These are phyloP conservation scores for Penicillium polonicum DNA, from an alignment of 2,329 filamentous ascomycete genomes.

Conservation along the genomic window DNA sequence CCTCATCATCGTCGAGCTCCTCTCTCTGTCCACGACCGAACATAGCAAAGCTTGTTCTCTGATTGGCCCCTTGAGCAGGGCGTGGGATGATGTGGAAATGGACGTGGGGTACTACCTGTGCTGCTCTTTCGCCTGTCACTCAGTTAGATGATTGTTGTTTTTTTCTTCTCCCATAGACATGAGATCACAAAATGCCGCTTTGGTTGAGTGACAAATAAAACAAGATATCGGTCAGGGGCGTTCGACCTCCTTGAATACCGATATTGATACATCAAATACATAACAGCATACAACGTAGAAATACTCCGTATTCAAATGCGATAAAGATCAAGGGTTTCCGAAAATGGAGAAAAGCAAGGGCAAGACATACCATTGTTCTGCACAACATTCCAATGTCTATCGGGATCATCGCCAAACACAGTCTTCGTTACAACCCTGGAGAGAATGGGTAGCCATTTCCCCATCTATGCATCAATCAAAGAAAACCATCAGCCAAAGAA, in stretches of 20 bases:
- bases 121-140: slow-evolving; percentile 67
- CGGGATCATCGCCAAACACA: slow-evolving; percentile 52
- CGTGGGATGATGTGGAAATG: slow-evolving; percentile 94
- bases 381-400: slow-evolving; percentile 85
- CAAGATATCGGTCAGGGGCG: neutral
- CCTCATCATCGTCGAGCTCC: slow-evolving; percentile 50
- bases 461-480: slow-evolving; percentile 33
- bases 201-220: neutral
- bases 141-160: neutral
- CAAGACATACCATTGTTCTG: slow-evolving; percentile 74
- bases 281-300: neutral
- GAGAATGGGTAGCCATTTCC: slow-evolving; percentile 48
- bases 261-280: neutral
- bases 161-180: neutral
- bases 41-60: slow-evolving; percentile 42
- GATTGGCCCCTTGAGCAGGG: slow-evolving; percentile 48
- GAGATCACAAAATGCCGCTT: neutral
- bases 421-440: slow-evolving; percentile 72
- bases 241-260: slow-evolving; percentile 6
- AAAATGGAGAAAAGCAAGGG: slow-evolving; percentile 2
- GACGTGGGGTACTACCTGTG: slow-evolving; percentile 88
- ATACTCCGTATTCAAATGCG: neutral
- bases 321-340: neutral
- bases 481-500: neutral
- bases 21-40: slow-evolving; percentile 49